These are phyloP conservation scores for Thalassiosira exigua DNA, from an alignment of 352 stramenopile genomes.

Conservation along the genomic window DNA sequence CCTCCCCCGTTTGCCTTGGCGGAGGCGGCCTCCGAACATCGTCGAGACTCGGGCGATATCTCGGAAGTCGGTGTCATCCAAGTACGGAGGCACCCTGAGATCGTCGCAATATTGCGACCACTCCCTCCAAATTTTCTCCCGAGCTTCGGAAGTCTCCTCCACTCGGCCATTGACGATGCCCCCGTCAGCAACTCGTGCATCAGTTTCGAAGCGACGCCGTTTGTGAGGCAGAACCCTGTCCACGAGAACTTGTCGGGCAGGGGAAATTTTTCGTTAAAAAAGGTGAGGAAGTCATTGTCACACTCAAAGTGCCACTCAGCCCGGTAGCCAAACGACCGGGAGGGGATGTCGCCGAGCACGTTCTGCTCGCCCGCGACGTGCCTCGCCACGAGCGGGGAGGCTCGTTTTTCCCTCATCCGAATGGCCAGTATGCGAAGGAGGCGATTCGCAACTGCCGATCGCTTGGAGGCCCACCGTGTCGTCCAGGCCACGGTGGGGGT, in stretches of 20 bases:
- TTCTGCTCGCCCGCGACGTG: conserved; percentile 28
- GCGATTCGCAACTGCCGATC: neutral
- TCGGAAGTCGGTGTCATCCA: neutral
- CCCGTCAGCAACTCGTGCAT: conserved; percentile 31
- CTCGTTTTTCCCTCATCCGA: neutral
- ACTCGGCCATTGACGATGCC: conserved; percentile 15
- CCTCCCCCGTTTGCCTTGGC: neutral
- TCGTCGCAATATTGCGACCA: conserved; percentile 13
- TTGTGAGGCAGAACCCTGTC: conserved; percentile 16
- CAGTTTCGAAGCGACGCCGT: conserved; percentile 12
- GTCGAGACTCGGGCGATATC: conserved; percentile 4
- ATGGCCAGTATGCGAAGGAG: conserved; percentile 5
- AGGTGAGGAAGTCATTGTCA: conserved; percentile 26
- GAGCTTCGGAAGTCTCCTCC: conserved; percentile 24
- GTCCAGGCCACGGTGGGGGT: conserved; percentile 15
- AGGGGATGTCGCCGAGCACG: conserved; percentile 40
- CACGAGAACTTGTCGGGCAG: conserved; percentile 31
- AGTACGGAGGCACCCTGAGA: conserved; percentile 24
- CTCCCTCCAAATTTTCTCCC: conserved; percentile 8
- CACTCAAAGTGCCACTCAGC: conserved; percentile 38
- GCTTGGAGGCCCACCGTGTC: neutral
- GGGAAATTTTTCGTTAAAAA: conserved; percentile 37
- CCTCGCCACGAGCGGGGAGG: neutral
- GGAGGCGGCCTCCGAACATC: neutral
- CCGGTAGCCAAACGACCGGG: conserved; percentile 24